phyloP scores from a whole-genome alignment of 2,329 filamentous ascomycete species.

The Cladosporium cucumerinum region DNA sequence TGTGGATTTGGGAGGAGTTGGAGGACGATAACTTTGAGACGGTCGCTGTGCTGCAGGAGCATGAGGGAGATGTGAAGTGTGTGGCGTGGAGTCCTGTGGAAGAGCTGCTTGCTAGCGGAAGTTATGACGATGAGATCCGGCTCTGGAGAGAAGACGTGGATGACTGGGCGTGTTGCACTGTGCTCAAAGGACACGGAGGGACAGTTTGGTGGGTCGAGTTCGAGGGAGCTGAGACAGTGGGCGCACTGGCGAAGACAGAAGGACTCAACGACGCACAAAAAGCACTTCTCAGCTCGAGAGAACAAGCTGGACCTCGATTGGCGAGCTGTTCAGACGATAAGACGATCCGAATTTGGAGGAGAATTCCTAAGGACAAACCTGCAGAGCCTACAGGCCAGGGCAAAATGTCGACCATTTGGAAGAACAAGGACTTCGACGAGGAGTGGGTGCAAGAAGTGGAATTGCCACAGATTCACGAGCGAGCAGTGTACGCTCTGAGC shows the following conservation, averaged over 20 bases:
- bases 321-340: slow-evolving; percentile 82
- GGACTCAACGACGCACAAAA: slow-evolving; percentile 34
- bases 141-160: slow-evolving; percentile 88
- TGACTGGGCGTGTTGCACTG: slow-evolving; percentile 87
- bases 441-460: slow-evolving; percentile 75
- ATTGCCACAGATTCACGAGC: slow-evolving; percentile 71
- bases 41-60: slow-evolving; percentile 88
- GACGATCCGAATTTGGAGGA: slow-evolving; percentile 74
- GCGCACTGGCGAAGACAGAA: slow-evolving; percentile 23
- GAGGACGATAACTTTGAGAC: slow-evolving; percentile 96
- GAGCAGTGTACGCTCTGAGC: slow-evolving; percentile 77
- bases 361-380: slow-evolving; percentile 56
- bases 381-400: slow-evolving; percentile 46
- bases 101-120: slow-evolving; percentile 79
- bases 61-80: slow-evolving; percentile 91
- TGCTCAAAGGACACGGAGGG: slow-evolving; percentile 73
- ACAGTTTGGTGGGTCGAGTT: slow-evolving; percentile 89
- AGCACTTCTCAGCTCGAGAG: slow-evolving; percentile 37
- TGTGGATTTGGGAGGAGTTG: slow-evolving; percentile 99
- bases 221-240: slow-evolving; percentile 45
- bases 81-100: slow-evolving; percentile 84
- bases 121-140: slow-evolving; percentile 88
- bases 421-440: slow-evolving; percentile 67
- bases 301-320: slow-evolving; percentile 56
- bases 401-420: slow-evolving; percentile 85